Conservation (phyloP, 306 rosid species). For the Sechiopsis laciniata region DNA sequence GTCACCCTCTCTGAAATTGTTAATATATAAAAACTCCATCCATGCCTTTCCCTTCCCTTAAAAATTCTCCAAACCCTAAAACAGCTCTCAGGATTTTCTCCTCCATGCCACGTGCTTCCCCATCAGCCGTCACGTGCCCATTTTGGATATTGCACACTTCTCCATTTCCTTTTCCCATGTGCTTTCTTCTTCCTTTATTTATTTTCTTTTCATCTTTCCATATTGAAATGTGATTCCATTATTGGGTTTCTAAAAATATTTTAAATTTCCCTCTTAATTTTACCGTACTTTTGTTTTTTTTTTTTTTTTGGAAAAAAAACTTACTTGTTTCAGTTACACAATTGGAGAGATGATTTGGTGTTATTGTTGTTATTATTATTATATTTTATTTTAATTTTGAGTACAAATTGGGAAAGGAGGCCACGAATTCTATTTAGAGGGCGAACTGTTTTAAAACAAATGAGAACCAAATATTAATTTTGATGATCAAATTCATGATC, state of each 20-base stretch:
- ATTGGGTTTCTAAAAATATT: neutral
- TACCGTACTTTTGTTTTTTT: too few species aligned
- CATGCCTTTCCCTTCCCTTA: neutral
- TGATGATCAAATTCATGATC: too few species aligned
- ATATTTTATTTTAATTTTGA: too few species aligned
- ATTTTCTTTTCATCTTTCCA: neutral
- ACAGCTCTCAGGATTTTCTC: conserved; percentile 6
- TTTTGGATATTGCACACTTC: neutral
- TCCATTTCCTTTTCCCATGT: neutral
- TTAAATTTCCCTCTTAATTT: neutral
- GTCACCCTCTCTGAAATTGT: neutral
- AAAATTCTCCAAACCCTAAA: neutral
- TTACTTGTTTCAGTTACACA: too few species aligned
- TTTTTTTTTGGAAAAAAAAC: too few species aligned
- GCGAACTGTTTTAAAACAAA: too few species aligned
- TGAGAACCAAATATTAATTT: too few species aligned
- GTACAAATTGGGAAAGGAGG: too few species aligned
- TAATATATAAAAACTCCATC: neutral
- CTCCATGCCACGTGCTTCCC: conserved; percentile 5
- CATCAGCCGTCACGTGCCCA: conserved; percentile 1
- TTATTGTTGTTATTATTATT: too few species aligned
- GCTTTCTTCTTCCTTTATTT: neutral
- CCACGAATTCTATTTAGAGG: too few species aligned
- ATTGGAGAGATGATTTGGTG: too few species aligned
- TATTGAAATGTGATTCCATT: too few species aligned